Percentiles rank a stretch among this genome's conserved stretches.
These are phyloP conservation scores for Elongisporangium anandrum DNA, from an alignment of 352 stramenopile genomes.

Conservation along the genomic window DNA sequence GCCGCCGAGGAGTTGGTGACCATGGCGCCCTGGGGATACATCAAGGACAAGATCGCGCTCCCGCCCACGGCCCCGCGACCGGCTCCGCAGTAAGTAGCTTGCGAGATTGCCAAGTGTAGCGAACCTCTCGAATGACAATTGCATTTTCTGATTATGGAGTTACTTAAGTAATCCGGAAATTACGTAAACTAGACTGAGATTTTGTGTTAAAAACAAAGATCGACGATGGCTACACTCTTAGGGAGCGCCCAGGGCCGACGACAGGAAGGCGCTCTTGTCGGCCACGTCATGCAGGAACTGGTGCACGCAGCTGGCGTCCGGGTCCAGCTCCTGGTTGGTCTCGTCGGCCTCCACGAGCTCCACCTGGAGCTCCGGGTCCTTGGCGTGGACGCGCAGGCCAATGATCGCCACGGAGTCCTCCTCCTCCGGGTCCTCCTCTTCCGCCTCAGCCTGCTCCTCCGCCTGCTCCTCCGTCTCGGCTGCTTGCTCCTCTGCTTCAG, in stretches of 20 bases:
- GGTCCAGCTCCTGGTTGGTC: slow-evolving; percentile 12
- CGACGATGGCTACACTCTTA: too few species aligned
- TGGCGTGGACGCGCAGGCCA: slow-evolving; percentile 28
- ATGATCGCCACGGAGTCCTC: slow-evolving; percentile 11
- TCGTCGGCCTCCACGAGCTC: slow-evolving; percentile 11
- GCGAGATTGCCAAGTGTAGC: too few species aligned
- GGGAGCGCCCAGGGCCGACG: too few species aligned
- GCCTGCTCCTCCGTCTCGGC: slow-evolving; percentile 10
- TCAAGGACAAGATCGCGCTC: slow-evolving; percentile 71
- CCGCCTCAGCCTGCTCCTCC: slow-evolving; percentile 8
- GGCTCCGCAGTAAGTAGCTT: slow-evolving; percentile 4
- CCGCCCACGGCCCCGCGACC: slow-evolving; percentile 32
- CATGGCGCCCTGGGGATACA: slow-evolving; percentile 86
- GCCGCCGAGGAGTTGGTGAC: slow-evolving; percentile 96
- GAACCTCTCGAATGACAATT: too few species aligned
- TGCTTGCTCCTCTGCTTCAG: neutral
- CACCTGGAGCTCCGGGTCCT: slow-evolving; percentile 19
- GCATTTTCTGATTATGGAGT: too few species aligned
- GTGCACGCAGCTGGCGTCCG: slow-evolving; percentile 22
- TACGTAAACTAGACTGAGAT: too few species aligned
- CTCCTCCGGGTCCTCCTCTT: slow-evolving; percentile 1
- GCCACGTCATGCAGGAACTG: slow-evolving; percentile 9
- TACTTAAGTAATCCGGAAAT: too few species aligned
- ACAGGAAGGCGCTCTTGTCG: slow-evolving; percentile 6
- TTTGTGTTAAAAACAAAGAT: too few species aligned